Evolutionary conservation across 2,329 filamentous ascomycete species (phyloP).

Genomic region (Cadophora sp.): DNA sequence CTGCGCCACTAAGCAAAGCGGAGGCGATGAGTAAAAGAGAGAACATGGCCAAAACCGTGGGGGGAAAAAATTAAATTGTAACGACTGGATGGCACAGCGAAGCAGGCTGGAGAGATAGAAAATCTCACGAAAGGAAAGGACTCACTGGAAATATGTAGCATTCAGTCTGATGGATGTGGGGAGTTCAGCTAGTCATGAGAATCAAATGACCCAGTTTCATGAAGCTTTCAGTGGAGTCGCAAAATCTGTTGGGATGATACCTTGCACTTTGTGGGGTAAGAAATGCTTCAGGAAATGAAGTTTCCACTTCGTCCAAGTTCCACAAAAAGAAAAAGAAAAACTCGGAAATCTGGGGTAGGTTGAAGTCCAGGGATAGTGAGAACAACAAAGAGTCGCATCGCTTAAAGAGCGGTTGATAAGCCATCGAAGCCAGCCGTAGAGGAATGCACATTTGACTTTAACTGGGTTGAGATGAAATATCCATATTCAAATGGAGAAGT

Average conservation of each 20-base stretch:
- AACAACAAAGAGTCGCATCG: not conserved
- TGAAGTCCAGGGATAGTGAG: not conserved
- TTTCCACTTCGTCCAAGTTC: not conserved
- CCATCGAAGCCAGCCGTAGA: no score
- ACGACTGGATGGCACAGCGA: not conserved
- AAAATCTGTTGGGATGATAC: not conserved
- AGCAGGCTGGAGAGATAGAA: not conserved
- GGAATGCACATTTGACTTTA: no score
- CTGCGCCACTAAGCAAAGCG: not conserved
- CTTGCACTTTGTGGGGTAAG: not conserved
- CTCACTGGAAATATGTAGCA: not conserved
- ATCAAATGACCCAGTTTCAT: not conserved
- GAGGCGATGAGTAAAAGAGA: not conserved
- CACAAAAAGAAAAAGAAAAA: not conserved
- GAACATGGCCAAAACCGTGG: not conserved
- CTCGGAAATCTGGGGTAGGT: not conserved
- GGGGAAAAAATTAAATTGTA: not conserved
- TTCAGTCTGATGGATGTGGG: not conserved
- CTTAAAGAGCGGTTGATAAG: no score
- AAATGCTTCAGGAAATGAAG: slow-evolving; percentile 6
- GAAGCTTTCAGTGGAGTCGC: not conserved
- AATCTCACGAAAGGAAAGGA: not conserved
- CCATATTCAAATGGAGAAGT: not conserved
- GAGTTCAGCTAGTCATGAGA: not conserved
- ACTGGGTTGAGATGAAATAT: no score